Evolutionary conservation across 1,284 basidiomycete species (phyloP).

Genomic region (Cutaneotrichosporon spelunceum): DNA sequence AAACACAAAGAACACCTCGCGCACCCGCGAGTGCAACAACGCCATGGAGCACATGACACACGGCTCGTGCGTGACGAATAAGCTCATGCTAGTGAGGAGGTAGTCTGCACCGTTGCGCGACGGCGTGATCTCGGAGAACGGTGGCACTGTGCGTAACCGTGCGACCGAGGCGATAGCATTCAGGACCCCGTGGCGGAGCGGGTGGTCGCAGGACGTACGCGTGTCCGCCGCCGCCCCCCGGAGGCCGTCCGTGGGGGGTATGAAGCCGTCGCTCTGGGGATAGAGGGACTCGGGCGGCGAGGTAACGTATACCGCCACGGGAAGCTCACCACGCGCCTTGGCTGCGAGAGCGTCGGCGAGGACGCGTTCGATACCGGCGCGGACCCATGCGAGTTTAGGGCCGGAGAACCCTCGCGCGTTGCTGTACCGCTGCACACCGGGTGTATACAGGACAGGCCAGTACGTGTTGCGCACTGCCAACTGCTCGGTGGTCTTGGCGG

Average conservation of each 20-base stretch:
- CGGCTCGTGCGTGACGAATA: conserved; percentile 90
- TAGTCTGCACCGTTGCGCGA: conserved; percentile 69
- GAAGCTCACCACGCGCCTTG: conserved; percentile 61
- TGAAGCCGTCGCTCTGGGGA: conserved; percentile 53
- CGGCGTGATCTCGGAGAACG: conserved; percentile 41
- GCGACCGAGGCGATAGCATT: conserved; percentile 65
- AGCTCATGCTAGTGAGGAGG: conserved; percentile 71
- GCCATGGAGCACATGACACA: conserved; percentile 97
- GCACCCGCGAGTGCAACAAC: conserved; percentile 80
- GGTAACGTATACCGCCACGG: conserved; percentile 72
- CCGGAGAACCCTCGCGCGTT: conserved; percentile 59
- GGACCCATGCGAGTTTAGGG: conserved; percentile 67
- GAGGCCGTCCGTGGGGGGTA: conserved; percentile 50
- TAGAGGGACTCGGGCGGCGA: conserved; percentile 57
- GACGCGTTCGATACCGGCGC: conserved; percentile 61
- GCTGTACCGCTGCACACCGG: conserved; percentile 63
- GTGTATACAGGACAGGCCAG: conserved; percentile 80
- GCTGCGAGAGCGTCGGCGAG: conserved; percentile 58
- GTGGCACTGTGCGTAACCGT: conserved; percentile 54
- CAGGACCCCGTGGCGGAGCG: conserved; percentile 75
- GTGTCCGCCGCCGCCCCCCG: conserved; percentile 62
- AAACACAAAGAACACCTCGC: conserved; percentile 71
- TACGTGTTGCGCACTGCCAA: conserved; percentile 63
- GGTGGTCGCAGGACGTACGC: conserved; percentile 63
- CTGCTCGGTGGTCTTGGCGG: conserved; percentile 69